Base-by-base conservation (phyloP, 2,329 filamentous ascomycete species). In the Aureobasidium zeae region DNA sequence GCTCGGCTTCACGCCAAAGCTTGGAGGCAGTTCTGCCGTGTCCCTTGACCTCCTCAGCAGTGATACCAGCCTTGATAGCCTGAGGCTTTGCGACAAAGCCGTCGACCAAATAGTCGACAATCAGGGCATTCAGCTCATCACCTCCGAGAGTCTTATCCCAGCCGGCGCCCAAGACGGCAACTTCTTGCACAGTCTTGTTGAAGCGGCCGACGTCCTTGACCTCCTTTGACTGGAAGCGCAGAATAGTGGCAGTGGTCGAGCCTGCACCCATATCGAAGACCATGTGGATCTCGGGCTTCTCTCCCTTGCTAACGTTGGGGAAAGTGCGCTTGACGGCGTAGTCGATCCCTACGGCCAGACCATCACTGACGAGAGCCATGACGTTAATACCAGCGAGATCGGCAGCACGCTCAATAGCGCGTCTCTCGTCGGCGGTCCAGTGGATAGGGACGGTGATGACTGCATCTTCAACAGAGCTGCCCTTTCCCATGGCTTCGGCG, bases 221-320 rank as follows among this genome's bases (percentile, higher is more conserved):
- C 2, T 75, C 80, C 54, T 82, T 81, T 59, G 84, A 83, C 63
- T 95, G 88, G 67, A 98, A 94, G 56, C 81, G 83, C 60, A 98
- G 67, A 41, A 98, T 70, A 5, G 87, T 91, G 4, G 89, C 89
- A 55, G 86, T 94, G 22, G 89, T 84, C 33, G 86, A 95, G 4
- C 91, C 91, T 53, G 91, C 88, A 53, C 91, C 91, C 88, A 98
- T 96, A 60, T 98, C 91, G 58, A 91, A 98, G 21, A 98, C 78
- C 61, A 98, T 68, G 66, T 98, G 86, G 55, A 88, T 77, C 64
- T 98, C 91, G 0, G 91, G 82, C 68, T 87, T 87, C 51, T 76
- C 82, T 44, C 86, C 86, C 43, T 91, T 81, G 44, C 77, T 83
- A 48, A 91, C 71, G 55, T 77, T 86, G 26, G 88, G 86, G 64